Percentiles rank a stretch among this genome's conserved stretches.
Evolutionary conservation across 2,329 filamentous ascomycete species (phyloP).

Genomic region (Sclerotinia subarctica): DNA sequence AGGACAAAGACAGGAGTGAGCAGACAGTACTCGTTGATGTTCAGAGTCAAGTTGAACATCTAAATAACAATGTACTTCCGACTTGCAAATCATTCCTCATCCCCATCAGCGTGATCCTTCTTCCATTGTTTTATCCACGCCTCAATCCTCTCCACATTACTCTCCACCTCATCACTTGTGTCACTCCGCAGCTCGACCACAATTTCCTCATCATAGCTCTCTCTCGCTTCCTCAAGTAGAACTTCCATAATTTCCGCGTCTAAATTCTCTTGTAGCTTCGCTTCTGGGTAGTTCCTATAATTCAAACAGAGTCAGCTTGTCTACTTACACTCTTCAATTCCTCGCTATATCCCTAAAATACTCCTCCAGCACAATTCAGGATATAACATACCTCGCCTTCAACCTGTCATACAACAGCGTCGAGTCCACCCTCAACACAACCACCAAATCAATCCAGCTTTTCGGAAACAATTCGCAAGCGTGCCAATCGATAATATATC

Average conservation of each 20-base stretch:
- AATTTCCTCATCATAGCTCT: conserved; percentile 81
- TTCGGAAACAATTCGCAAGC: conserved; percentile 93
- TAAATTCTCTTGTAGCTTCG: conserved; percentile 91
- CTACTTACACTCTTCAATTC: neutral
- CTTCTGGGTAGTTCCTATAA: conserved; percentile 71
- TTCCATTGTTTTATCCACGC: conserved; percentile 82
- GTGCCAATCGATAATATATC: conserved; percentile 95
- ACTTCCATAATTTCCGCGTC: conserved; percentile 98
- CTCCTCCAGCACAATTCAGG: neutral
- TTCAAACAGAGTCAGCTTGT: neutral
- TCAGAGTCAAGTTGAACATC: neutral
- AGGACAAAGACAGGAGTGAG: conserved; percentile 3
- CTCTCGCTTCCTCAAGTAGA: conserved; percentile 81
- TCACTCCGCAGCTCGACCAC: conserved; percentile 88
- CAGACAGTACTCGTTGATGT: neutral
- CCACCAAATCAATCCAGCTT: conserved; percentile 91
- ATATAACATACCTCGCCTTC: conserved; percentile 55
- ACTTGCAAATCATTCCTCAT: conserved; percentile 21
- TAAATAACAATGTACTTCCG: neutral
- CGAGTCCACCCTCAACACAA: conserved; percentile 82
- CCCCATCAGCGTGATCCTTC: conserved; percentile 51
- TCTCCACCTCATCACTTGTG: conserved; percentile 78
- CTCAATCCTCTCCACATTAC: conserved; percentile 80
- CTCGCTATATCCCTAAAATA: neutral
- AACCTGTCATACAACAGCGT: conserved; percentile 81